Evolutionary conservation across 805 yeast species (phyloP), one percentile per base, ranked within the genome.

Genomic region (fission yeast (Schizosaccharomyces pombe)): DNA sequence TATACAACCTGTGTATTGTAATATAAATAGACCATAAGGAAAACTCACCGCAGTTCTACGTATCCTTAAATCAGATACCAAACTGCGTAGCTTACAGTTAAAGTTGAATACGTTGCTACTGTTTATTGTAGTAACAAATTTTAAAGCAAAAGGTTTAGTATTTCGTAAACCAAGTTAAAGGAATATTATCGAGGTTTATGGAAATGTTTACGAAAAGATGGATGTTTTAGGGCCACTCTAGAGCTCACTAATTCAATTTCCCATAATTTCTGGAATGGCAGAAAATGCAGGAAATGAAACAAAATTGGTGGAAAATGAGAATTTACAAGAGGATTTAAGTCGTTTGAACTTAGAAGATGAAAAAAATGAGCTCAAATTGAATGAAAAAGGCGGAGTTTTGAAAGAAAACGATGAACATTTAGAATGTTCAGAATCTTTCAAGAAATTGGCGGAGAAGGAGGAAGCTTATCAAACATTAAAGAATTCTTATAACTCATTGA

Each of bases 251-350:
- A 16, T 37, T 24, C 5, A 37, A 37, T 24, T 24, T 16, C n/a
- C n/a, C 43, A 37, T 19, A 37, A n/a, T n/a, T n/a, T n/a, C n/a
- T n/a, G 43, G 43, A 37, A 37, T 37, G 43, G 43, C 43, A 37
- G 19, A 37, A 14, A 24, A 37, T 37, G 43, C 43, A 37, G 43
- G 43, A 37, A 37, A 37, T 16, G 24, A 37, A 24, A 11, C 43
- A 6, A 24, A 37, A 12, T 37, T 24, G 14, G 22, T 24, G 22
- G 43, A 37, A 24, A 37, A 37, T 37, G 43, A 9, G 43, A 19
- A 24, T 37, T 6, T 37, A 16, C 22, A 19, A 5, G 43, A 37
- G 43, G 43, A 37, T 5, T 37, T 37, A 14, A 24, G 43, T 6
- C 6, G 22, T 14, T 14, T 37, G 22, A 5, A 24, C 3, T 16